Percentiles rank a stretch among this genome's conserved stretches.
These are phyloP conservation scores for Hemileia vastatrix DNA, from an alignment of 1,284 basidiomycete genomes.

Conservation along the genomic window DNA sequence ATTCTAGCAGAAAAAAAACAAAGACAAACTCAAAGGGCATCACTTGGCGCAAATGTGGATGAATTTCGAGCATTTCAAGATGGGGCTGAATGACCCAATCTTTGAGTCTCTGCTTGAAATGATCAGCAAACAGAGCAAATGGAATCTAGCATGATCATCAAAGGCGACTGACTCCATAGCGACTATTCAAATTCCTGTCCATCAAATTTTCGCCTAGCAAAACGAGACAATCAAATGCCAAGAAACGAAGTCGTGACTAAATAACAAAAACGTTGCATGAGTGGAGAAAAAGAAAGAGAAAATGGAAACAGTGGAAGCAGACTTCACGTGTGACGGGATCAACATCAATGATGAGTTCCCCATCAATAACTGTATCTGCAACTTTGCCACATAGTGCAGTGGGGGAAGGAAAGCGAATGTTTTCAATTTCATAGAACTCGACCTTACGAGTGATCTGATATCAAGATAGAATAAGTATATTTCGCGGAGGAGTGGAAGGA, in stretches of 20 bases:
- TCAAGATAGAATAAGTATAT: not conserved
- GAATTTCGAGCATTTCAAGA: slow-evolving; percentile 57
- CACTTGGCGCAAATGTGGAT: slow-evolving; percentile 56
- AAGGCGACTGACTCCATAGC: slow-evolving; percentile 79
- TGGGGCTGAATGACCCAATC: slow-evolving; percentile 76
- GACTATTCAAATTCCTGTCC: slow-evolving; percentile 65
- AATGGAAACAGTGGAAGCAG: slow-evolving; percentile 29
- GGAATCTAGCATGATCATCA: slow-evolving; percentile 4
- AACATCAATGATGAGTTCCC: slow-evolving; percentile 84
- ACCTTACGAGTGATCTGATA: slow-evolving; percentile 89
- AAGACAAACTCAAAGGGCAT: slow-evolving; percentile 73
- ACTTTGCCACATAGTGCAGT: slow-evolving; percentile 55
- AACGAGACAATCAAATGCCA: slow-evolving; percentile 89
- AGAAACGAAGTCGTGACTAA: slow-evolving; percentile 67
- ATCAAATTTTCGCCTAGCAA: slow-evolving; percentile 79
- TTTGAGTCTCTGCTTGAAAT: slow-evolving; percentile 57
- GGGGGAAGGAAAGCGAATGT: slow-evolving; percentile 80
- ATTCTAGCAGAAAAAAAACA: not conserved
- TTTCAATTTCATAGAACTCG: slow-evolving; percentile 61
- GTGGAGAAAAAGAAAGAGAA: not conserved
- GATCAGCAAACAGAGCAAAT: not conserved
- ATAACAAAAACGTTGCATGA: not conserved
- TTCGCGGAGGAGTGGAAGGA: slow-evolving; percentile 1
- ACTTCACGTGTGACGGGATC: slow-evolving; percentile 64
- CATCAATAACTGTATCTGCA: slow-evolving; percentile 76